phyloP scores from a whole-genome alignment of 129 eudicot species.

The Pseudognaphalium luteoalbum region DNA sequence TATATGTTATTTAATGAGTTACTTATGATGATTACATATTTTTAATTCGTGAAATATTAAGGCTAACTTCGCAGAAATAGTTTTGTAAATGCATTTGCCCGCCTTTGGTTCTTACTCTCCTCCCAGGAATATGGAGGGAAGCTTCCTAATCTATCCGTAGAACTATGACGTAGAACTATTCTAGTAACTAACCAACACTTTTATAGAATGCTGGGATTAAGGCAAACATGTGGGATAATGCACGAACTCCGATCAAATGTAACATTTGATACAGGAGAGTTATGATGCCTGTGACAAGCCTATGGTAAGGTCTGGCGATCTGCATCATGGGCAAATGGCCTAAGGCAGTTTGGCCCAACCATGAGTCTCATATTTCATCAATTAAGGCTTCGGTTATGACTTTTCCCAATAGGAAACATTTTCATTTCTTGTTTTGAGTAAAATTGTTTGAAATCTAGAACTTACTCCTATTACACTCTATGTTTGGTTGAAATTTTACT shows the following conservation, averaged over 20 bases:
- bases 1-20: background rate
- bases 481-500: background rate
- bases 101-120: background rate
- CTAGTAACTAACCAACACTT: background rate
- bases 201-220: background rate
- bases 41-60: background rate
- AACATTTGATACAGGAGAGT: background rate
- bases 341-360: constrained; percentile 2
- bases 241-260: background rate
- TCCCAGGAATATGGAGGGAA: background rate
- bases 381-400: background rate
- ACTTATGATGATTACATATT: background rate
- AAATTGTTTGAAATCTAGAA: background rate
- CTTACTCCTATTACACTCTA: background rate
- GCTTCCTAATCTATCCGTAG: background rate
- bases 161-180: background rate
- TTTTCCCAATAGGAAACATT: background rate
- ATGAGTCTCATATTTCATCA: background rate
- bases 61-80: constrained; percentile 2
- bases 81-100: background rate
- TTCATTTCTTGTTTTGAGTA: background rate
- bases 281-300: background rate
- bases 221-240: background rate
- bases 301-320: background rate
- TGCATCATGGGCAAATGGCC: background rate